Conservation (phyloP, 1,139 yeast genomes). For the Candida sp. region DNA sequence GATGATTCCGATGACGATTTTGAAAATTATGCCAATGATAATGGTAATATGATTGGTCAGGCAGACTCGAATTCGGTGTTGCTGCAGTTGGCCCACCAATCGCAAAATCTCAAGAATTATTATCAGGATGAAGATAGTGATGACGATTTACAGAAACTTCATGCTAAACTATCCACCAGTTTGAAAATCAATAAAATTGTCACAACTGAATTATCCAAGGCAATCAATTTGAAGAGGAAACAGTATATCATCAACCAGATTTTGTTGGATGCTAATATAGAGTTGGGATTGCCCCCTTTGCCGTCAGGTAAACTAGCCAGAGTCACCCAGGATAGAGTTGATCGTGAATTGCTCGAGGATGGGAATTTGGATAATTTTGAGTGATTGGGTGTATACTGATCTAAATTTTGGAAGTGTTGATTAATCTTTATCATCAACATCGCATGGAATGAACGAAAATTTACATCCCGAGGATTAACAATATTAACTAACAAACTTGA, state of each 20-base stretch:
- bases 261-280: conserved; percentile 49
- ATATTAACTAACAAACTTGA: no score
- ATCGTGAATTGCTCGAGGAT: conserved; percentile 21
- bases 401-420: no score
- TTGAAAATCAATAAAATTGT: conserved; percentile 46
- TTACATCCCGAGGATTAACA: no score
- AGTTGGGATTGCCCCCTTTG: conserved; percentile 32
- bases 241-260: conserved; percentile 59
- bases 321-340: conserved; percentile 27
- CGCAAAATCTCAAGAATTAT: conserved; percentile 4
- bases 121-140: conserved; percentile 1
- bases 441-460: no score
- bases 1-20: conserved; percentile 8
- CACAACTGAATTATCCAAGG: conserved; percentile 33
- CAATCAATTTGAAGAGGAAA: conserved; percentile 35
- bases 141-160: conserved; percentile 15
- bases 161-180: conserved; percentile 38
- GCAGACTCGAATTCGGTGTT: conserved; percentile 1
- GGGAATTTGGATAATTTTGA: not conserved
- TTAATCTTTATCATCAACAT: no score
- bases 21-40: conserved; percentile 8
- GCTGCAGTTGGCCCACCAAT: not conserved
- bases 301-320: conserved; percentile 15
- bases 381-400: no score
- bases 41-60: conserved; percentile 8